Evolutionary conservation across 1,284 basidiomycete genomes (phyloP), one percentile per base, ranked within the genome.

Genomic region (Ceratobasidium sp.): DNA sequence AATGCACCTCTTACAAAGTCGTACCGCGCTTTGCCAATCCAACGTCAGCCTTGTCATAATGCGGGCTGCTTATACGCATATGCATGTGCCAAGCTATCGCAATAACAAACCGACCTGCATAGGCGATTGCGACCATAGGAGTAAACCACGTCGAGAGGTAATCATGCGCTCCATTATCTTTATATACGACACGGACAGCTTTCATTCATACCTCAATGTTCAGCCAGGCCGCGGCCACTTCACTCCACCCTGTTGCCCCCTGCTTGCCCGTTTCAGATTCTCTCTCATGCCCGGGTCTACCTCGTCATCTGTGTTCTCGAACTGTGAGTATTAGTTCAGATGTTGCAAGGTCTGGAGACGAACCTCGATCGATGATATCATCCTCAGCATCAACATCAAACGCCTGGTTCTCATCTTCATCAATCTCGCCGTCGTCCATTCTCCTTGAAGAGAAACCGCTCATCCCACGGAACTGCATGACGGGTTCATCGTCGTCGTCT

Each of bases 401-500:
- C 21, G 79, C 76, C 70, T 78, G 75, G 49, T 82, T 81, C 30
- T 77, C 78, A 38, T 66, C 63, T 21, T 66, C 63, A 23, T 66
- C 63, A 54, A 66, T 66, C 16, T n/a, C 63, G n/a, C 63, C 63
- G 35, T 66, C 63, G 21, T 66, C 63, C 44, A 50, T 26, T 32
- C 49, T 50, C 30, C 49, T 66, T 1, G 43, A n/a, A 21, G 47
- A 47, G 28, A 54, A 50, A 14, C 49, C 49, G 6, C 63, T 35
- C 49, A 32, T 16, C 4, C 63, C 63, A 26, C 63, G 63, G 49
- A 66, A 66, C 30, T 66, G 46, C 30, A 66, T 66, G 5, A 66
- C 63, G 21, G 63, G 63, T n/a, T 91, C 90, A 30, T 84, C 85
- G 63, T 90, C 87, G 28, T 87, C 88, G 30, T 86, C 90, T 11